phyloP scores from a whole-genome alignment of 805 yeast species.

The Cyberlindnera mycetangii region DNA sequence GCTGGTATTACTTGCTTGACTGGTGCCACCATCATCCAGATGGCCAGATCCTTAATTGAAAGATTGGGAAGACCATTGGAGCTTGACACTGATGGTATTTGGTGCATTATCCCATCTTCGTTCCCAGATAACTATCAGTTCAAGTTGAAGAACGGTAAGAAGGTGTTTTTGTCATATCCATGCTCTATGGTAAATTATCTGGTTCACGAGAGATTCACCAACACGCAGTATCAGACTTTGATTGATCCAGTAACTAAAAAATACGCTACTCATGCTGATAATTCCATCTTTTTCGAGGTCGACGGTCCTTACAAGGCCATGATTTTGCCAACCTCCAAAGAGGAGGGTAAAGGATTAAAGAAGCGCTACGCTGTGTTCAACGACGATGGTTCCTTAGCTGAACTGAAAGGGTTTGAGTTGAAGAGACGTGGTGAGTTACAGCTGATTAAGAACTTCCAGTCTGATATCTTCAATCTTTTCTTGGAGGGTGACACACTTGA shows the following conservation, averaged over 20 bases:
- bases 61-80: constrained; percentile 93
- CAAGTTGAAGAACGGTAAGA: constrained; percentile 73
- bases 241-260: constrained; percentile 64
- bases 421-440: constrained; percentile 96
- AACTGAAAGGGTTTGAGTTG: constrained; percentile 93
- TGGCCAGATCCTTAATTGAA: constrained; percentile 91
- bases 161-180: constrained; percentile 78
- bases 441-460: constrained; percentile 89
- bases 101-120: constrained; percentile 94
- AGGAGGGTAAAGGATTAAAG: constrained; percentile 95
- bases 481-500: constrained; percentile 80
- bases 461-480: constrained; percentile 89
- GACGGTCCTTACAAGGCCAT: constrained; percentile 98
- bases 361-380: constrained; percentile 97
- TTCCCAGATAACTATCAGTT: constrained; percentile 88
- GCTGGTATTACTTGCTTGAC: constrained; percentile 98
- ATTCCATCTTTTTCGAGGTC: constrained; percentile 94
- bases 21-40: constrained; percentile 96
- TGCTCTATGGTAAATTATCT: constrained; percentile 93
- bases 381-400: constrained; percentile 90
- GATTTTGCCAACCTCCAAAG: constrained; percentile 95
- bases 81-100: constrained; percentile 97
- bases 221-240: constrained; percentile 89
- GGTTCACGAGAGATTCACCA: constrained; percentile 89
- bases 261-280: constrained; percentile 80